Base-by-base conservation (phyloP, 2,329 filamentous ascomycete genomes). In the Elsinoe ampelina region DNA sequence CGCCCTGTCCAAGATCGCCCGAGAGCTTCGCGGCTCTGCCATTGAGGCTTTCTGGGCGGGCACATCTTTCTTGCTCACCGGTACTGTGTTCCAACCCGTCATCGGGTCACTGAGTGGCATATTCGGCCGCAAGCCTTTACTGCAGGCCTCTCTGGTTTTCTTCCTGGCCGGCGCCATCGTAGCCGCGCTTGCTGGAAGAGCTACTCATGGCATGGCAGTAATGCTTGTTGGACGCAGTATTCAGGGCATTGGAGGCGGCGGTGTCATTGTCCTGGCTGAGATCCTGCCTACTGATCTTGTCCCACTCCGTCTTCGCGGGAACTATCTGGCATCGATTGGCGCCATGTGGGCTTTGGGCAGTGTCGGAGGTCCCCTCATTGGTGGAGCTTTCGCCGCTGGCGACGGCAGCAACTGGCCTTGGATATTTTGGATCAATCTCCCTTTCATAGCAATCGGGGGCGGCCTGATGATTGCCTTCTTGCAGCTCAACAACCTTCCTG, bases 81-180 rank as follows among this genome's bases (percentile, higher is more conserved):
- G 65, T 13, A 70, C 71, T 7, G 66, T 72, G n/a, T 71, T 72
- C 54, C 71, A 72, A 57, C 72, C 71, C 1, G 63, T 73, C 12
- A 42, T 72, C 2, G 71, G 70, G 7, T 68, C 67, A 11, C 38
- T 54, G 10, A 58, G 54, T 35, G 55, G 58, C 56, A 59, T 62
- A 41, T 61, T 60, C 38, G 55, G 58, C 17, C 58, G 61, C 10
- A 55, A 58, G 67, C 35, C 54, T 50, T 64, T 72, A 20, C 67
- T 70, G 13, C 65, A 80, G 0, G 50, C 63, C 6, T 65, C 74
- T 2, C 71, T 80, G 1, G 68, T 65, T 10, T 59, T 79, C 1
- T 82, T 82, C 58, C 70, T 69, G 0, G 61, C 82, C 0, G 80
- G 80, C 0, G 80, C 78, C 57, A 77, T 73, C 0, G 69, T 84